Base-by-base conservation (phyloP, 2,329 filamentous ascomycete genomes). In the Colletotrichum destructivum region DNA sequence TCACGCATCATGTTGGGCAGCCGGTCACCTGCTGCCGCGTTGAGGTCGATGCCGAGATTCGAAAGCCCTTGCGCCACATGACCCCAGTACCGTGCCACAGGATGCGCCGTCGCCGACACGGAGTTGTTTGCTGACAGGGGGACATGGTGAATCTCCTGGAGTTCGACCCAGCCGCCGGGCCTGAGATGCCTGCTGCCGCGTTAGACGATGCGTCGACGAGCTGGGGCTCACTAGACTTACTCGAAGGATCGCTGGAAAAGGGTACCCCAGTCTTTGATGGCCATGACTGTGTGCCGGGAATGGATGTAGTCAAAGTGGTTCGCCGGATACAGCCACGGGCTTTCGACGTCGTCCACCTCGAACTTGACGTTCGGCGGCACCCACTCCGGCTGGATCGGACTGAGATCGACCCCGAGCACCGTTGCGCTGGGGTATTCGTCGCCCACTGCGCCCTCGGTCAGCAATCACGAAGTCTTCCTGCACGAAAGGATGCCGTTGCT, bases 261-360 rank as follows among this genome's bases (percentile, higher is more conserved):
- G 16, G 76, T 81, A 2, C 82, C 82, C 88, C 88, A 91, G 75
- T 90, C 83, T 60, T 84, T 86, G 69, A 91, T 87, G 2, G 85
- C 87, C 82, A 87, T 85, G 16, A 88, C 86, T 1, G 88, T 87
- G 67, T 88, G 85, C 3, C 90, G 84, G n/a, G 87, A 85, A 76
- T 91, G 89, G 44, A 91, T 85, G 70, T 89, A 90, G 77, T 91
- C 89, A 66, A 90, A 91, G 62, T 87, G 83, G 71, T 89, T 85
- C 4, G 78, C 76, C 6, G 86, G 85, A 72, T 89, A 84, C 18
- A 89, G 77, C 89, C 89, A 91, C 5, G 84, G 82, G 67, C 84
- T 84, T 77, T 91, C 88, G 35, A 87, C 83, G 73, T 91, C 89
- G 69, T 91, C 89, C 13, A 90, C 83, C 76, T 88, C 81, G 74